Base-by-base conservation (phyloP, 306 rosid genomes). In the Prosopis cineraria region DNA sequence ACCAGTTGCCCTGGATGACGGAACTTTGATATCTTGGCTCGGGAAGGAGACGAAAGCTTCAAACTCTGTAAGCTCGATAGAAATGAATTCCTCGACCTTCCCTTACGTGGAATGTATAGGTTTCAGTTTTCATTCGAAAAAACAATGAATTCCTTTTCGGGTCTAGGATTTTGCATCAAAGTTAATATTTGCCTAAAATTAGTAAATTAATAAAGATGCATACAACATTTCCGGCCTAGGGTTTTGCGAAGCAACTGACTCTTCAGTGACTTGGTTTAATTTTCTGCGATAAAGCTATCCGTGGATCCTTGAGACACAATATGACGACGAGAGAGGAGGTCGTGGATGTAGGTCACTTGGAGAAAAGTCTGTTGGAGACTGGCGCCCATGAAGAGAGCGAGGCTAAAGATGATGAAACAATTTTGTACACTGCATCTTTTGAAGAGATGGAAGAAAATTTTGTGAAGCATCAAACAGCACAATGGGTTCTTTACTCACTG, bases 401-500 rank as follows among this genome's bases (percentile, higher is more conserved):
- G 22, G 80, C 30, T 0, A 87, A 84, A 37, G 89, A 78, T n/a
- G 96, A 91, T n/a, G 96, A 89, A 53, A 0, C 78, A 5, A 85
- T 92, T 48, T 48, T 95, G 14, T 89, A 89, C 70, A 20, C 88
- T 36, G 98, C 96, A 31, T 92, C 98, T 76, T 95, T 95, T 78
- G 83, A 55, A 20, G 97, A 91, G 67, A 88, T 70, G 89, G 98
- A 92, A 78, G 81, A 89, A 19, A 86, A 45, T 56, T 95, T 86
- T 39, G 81, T 95, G 3, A 92, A 87, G 87, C 88, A 81, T 75
- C 88, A 87, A 30, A 92, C 97, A 2, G 77, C 90, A 14, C 90
- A 80, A 39, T 95, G 97, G 98, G 86, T 92, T 53, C 87, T 95
- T 14, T 92, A 90, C 87, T 95, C 97, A 1, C 40, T 83, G 31